Percentiles rank a stretch among this genome's conserved stretches.
Evolutionary conservation across 257 asterid species (phyloP).

Genomic region (Cynanchum wilfordii): DNA sequence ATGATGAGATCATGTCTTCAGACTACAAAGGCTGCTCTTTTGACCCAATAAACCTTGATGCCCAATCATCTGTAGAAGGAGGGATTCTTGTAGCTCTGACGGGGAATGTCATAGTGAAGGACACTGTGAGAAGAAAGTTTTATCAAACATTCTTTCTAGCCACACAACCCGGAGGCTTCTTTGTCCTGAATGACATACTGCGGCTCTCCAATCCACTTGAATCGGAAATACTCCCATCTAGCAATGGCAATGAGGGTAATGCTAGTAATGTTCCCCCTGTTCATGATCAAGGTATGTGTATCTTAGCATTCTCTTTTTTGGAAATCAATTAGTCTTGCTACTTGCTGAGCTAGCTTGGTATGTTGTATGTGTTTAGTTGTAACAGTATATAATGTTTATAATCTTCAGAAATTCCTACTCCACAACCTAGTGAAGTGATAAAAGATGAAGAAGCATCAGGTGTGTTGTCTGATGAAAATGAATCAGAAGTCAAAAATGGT

Average conservation of each 20-base stretch:
- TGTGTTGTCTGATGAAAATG: background rate
- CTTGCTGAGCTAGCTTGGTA: background rate
- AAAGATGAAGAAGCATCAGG: background rate
- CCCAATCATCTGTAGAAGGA: conserved; percentile 41
- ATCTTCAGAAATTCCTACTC: conserved; percentile 5
- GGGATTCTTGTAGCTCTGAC: conserved; percentile 46
- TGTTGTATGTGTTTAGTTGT: background rate
- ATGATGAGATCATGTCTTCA: conserved; percentile 47
- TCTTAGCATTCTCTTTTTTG: background rate
- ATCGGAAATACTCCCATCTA: conserved; percentile 1
- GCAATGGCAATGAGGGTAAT: conserved; percentile 2
- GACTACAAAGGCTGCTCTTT: conserved; percentile 31
- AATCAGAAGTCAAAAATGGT: background rate
- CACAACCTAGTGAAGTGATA: conserved; percentile 3
- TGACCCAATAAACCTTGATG: conserved; percentile 28
- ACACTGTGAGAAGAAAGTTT: conserved; percentile 28
- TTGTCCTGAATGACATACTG: conserved; percentile 56
- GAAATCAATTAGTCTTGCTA: background rate
- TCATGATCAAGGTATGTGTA: conserved; percentile 22
- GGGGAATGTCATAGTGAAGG: conserved; percentile 33
- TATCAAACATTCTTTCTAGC: conserved; percentile 62
- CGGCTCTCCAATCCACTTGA: conserved; percentile 20
- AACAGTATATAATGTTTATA: background rate
- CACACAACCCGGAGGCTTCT: conserved; percentile 43
- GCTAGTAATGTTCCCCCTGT: conserved; percentile 10